Base-by-base conservation (phyloP, 192 early-diverging fungal genomes). In the Hyaloraphidium curvatum region DNA sequence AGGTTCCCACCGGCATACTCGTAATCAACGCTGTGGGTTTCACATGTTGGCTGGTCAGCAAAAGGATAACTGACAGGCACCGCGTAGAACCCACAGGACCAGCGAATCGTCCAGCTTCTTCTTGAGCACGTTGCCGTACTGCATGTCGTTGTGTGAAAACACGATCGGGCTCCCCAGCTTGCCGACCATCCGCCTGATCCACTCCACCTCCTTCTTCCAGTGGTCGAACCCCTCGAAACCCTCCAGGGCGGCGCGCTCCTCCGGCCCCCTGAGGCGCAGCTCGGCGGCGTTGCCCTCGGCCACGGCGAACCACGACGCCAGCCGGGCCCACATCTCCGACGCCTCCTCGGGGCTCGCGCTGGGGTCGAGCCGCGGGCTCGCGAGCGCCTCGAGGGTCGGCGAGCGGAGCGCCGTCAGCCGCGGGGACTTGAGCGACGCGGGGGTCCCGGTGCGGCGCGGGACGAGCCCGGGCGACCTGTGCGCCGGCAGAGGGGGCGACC, bases 101-200 rank as follows among this genome's bases (percentile, higher is more conserved):
- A n/a, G n/a, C n/a, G n/a, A n/a, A n/a, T n/a, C n/a, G n/a, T n/a
- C n/a, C n/a, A n/a, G n/a, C n/a, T n/a, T n/a, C n/a, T n/a, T n/a
- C n/a, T n/a, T n/a, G n/a, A 92, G 66, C 31, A 92, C 80, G 57
- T 92, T 92, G 30, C 89, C 89, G 58, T 86, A 88, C 69, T 92
- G 89, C 72, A 78, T 74, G 58, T 92, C 89, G 53, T 84, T 89
- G 60, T 92, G 89, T n/a, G 79, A 78, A 70, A 92, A 89, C 13
- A 92, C 84, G 0, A 87, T 55, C 0, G 87, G 85, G 3, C 70
- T 73, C 27, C 68, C 53, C 13, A 76, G 50, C 1, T 33, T 30
- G 3, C 28, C 31, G 1, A 81, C 43, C 4, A 58, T 51, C 3
- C 52, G 33, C 17, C 65, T 52, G 21, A 91, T 48, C 31, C 54